Evolutionary conservation across 805 yeast species (phyloP).

Genomic region (Saccharomycopsis babjevae): DNA sequence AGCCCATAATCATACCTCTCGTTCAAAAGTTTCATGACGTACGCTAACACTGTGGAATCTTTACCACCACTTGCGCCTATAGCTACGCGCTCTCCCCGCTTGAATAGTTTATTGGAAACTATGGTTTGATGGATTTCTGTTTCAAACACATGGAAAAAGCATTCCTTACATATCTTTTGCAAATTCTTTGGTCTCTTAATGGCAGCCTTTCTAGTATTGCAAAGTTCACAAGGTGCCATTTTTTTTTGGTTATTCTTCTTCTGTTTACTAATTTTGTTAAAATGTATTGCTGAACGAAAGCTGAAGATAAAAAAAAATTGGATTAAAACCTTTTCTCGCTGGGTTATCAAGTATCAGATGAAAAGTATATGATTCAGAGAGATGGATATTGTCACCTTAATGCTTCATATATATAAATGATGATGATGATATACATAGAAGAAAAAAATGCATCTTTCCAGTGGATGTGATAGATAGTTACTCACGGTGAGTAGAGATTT

Average conservation of each 20-base stretch:
- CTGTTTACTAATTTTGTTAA: background rate
- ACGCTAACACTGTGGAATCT: conserved; percentile 92
- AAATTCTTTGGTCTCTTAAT: conserved; percentile 87
- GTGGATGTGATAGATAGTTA: no score
- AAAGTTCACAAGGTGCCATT: conserved; percentile 54
- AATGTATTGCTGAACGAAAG: background rate
- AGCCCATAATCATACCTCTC: conserved; percentile 84
- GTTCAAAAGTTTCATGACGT: conserved; percentile 75
- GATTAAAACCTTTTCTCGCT: no score
- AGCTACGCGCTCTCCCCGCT: conserved; percentile 79
- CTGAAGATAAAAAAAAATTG: no score
- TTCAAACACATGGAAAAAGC: conserved; percentile 86
- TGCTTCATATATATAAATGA: no score
- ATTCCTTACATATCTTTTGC: conserved; percentile 79
- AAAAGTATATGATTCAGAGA: no score
- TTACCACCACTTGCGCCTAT: conserved; percentile 99
- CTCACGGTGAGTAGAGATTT: no score
- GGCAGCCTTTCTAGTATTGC: conserved; percentile 73
- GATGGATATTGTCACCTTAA: background rate
- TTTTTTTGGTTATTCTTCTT: background rate
- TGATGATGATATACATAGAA: no score
- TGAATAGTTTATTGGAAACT: conserved; percentile 53
- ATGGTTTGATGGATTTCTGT: conserved; percentile 93
- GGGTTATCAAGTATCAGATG: no score
- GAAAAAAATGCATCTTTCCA: no score